Percentiles rank a stretch among this genome's conserved stretches.
These are phyloP conservation scores for Venturia oleaginea DNA, from an alignment of 2,329 filamentous ascomycete genomes.

Conservation along the genomic window DNA sequence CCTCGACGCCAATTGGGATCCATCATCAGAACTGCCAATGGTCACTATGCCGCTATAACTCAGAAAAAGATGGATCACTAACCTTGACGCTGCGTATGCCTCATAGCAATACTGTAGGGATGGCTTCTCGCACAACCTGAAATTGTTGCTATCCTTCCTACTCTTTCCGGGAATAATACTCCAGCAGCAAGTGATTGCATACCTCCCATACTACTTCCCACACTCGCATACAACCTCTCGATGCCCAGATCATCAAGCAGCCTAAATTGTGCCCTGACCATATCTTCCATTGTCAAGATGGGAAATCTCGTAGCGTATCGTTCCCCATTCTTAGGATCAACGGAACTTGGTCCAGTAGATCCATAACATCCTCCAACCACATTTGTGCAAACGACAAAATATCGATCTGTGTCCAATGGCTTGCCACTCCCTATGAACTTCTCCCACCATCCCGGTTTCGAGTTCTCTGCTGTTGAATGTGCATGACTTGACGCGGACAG, in stretches of 20 bases:
- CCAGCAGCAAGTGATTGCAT: constrained; percentile 94
- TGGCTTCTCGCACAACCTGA: constrained; percentile 91
- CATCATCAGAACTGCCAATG: constrained; percentile 75
- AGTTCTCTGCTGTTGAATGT: constrained; percentile 78
- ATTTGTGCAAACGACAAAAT: constrained; percentile 92
- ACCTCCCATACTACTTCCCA: constrained; percentile 94
- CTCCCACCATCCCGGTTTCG: constrained; percentile 96
- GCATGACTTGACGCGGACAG: constrained; percentile 96
- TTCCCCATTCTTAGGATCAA: constrained; percentile 81
- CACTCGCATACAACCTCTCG: constrained; percentile 74
- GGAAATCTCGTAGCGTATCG: constrained; percentile 91
- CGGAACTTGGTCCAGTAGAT: constrained; percentile 79
- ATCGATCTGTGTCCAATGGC: constrained; percentile 82
- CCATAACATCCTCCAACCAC: constrained; percentile 94
- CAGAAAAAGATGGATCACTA: constrained; percentile 15
- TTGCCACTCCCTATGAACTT: constrained; percentile 87
- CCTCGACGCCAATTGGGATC: constrained; percentile 94
- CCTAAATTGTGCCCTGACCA: constrained; percentile 92
- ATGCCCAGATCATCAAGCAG: constrained; percentile 75
- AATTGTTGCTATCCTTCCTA: constrained; percentile 77
- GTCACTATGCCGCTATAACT: background rate
- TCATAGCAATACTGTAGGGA: constrained; percentile 97
- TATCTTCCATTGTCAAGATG: constrained; percentile 91
- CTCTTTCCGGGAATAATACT: constrained; percentile 70
- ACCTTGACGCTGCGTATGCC: constrained; percentile 86